Conservation (phyloP, 23 red algal genomes). For the Gracilariopsis chorda region DNA sequence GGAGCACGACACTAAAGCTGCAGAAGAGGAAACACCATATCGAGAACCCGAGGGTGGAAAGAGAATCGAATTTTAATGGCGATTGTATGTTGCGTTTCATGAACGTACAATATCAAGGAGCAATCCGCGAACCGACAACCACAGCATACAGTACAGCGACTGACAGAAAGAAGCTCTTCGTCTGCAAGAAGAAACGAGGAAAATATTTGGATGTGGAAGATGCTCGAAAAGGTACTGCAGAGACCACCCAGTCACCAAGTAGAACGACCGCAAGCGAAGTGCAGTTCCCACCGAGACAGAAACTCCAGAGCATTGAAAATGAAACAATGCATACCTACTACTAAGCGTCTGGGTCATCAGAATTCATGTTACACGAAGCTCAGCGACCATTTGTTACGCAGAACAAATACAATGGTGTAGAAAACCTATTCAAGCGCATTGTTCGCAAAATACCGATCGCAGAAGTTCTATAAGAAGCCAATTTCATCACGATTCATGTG, state of each 20-base stretch:
- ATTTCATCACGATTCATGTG: conserved; percentile 11
- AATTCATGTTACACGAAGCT: conserved; percentile 5
- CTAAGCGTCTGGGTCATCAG: background rate
- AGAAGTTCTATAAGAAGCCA: background rate
- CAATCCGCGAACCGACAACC: no score
- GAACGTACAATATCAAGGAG: no score
- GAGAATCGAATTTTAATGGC: no score
- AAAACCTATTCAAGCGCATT: background rate
- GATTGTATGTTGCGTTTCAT: background rate
- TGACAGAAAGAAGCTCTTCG: background rate
- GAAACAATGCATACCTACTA: background rate
- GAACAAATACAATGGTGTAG: background rate
- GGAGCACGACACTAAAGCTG: no score
- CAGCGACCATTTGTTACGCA: background rate
- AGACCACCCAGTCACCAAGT: background rate
- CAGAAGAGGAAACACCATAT: no score
- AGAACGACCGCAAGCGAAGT: background rate
- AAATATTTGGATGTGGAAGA: background rate
- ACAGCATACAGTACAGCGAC: no score
- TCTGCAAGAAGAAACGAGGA: background rate
- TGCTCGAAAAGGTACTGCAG: background rate
- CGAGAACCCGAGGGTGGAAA: no score
- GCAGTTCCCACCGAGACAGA: background rate
- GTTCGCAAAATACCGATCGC: background rate
- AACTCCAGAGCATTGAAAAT: background rate